These are phyloP conservation scores for Aspergillus latus DNA, from an alignment of 2,329 filamentous ascomycete species.

Conservation along the genomic window DNA sequence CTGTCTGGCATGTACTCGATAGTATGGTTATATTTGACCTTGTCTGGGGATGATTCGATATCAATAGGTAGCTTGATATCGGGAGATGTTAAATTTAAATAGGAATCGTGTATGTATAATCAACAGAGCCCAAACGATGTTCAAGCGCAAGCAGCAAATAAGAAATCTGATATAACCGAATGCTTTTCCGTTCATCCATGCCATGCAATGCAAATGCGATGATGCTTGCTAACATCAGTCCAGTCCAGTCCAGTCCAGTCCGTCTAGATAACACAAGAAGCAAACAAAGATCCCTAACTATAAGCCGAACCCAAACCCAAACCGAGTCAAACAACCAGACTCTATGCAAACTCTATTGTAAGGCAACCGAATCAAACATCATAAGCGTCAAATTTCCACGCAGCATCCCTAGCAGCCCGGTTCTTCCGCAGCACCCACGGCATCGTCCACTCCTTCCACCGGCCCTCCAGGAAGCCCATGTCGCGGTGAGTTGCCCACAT, in stretches of 20 bases:
- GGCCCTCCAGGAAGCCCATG: constrained; percentile 16
- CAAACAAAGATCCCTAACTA: neutral
- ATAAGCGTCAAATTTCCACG: constrained; percentile 15
- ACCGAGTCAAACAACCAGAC: neutral
- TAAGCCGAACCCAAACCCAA: neutral
- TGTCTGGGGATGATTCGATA: no score
- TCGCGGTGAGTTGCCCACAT: constrained; percentile 18
- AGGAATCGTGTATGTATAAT: no score
- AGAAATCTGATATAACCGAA: neutral
- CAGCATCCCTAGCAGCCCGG: constrained; percentile 1
- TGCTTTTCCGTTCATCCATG: neutral
- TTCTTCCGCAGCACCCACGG: constrained; percentile 8
- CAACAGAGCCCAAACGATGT: no score
- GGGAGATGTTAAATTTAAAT: no score
- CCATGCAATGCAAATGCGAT: neutral
- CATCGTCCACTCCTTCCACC: constrained; percentile 17
- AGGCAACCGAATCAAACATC: constrained; percentile 3
- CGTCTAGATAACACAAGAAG: neutral
- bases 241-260: neutral
- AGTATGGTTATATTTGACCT: no score
- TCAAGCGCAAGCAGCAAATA: neutral
- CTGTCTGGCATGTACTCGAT: no score
- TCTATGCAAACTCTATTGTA: neutral
- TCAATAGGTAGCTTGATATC: no score
- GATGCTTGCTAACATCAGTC: neutral